Percentiles rank a stretch among this genome's conserved stretches.
These are phyloP conservation scores for Onygenales sp. DNA, from an alignment of 2,329 filamentous ascomycete genomes.

Conservation along the genomic window DNA sequence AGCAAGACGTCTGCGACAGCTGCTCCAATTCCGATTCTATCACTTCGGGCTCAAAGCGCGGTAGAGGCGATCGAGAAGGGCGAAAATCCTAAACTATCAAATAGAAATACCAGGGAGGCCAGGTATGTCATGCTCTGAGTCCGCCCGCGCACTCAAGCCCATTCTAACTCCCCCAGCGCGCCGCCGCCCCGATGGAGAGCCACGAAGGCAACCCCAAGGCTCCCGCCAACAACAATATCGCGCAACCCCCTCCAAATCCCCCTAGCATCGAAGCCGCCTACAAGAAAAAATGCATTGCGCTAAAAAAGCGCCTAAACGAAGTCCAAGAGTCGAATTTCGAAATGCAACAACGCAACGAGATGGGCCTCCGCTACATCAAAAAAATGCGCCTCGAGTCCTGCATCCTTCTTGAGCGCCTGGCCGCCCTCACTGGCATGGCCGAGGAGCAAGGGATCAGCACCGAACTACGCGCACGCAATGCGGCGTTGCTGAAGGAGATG, in stretches of 20 bases:
- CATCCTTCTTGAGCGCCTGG: slow-evolving; percentile 33
- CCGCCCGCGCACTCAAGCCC: background rate
- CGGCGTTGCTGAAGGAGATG: slow-evolving; percentile 23
- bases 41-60: background rate
- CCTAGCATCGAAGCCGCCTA: slow-evolving; percentile 94
- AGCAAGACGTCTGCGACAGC: background rate
- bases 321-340: slow-evolving; percentile 87
- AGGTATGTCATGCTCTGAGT: background rate
- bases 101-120: background rate
- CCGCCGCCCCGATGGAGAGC: slow-evolving; percentile 18
- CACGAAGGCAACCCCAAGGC: background rate
- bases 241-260: slow-evolving; percentile 44
- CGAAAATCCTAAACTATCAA: too few relatives aligned
- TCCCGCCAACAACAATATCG: slow-evolving; percentile 16
- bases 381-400: slow-evolving; percentile 65
- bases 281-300: slow-evolving; percentile 88
- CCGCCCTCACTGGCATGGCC: slow-evolving; percentile 32
- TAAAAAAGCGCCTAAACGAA: slow-evolving; percentile 83
- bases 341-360: slow-evolving; percentile 65
- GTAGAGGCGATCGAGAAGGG: background rate
- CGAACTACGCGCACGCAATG: slow-evolving; percentile 27
- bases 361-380: slow-evolving; percentile 75
- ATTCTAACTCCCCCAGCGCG: background rate
- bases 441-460: slow-evolving; percentile 19
- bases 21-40: background rate